These are phyloP conservation scores for Crucibulum laeve DNA, from an alignment of 768 basidiomycete genomes.

Conservation along the genomic window DNA sequence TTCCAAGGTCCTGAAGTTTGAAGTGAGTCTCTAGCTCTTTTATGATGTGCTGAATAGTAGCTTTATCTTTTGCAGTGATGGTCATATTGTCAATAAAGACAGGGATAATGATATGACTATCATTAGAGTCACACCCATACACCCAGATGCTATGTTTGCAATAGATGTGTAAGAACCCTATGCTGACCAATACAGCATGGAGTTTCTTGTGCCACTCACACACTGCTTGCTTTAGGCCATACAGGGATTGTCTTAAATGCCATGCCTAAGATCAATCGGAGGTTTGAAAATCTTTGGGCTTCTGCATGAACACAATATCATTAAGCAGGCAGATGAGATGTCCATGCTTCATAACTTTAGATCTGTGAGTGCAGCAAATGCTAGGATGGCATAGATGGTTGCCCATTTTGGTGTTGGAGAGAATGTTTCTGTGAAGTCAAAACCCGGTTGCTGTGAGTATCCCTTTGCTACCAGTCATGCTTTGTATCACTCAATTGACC, in stretches of 20 bases:
- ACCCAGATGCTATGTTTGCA: slow-evolving; percentile 1
- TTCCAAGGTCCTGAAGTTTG: slow-evolving; percentile 11
- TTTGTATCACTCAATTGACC: slow-evolving; percentile 1
- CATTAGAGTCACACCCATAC: slow-evolving; percentile 2
- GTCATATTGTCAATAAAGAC: slow-evolving; percentile 27
- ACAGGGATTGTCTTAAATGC: slow-evolving; percentile 26
- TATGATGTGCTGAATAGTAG: slow-evolving; percentile 4
- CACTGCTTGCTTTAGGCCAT: slow-evolving; percentile 38
- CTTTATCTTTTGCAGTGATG: slow-evolving; percentile 2
- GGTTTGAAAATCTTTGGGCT: slow-evolving; percentile 20
- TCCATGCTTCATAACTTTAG: slow-evolving; percentile 25
- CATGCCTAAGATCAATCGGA: slow-evolving; percentile 11
- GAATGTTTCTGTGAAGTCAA: slow-evolving; percentile 1
- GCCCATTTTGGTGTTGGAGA: slow-evolving; percentile 6
- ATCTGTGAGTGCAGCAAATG: slow-evolving; percentile 22
- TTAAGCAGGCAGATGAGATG: slow-evolving; percentile 27
- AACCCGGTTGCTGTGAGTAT: neutral
- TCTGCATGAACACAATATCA: slow-evolving; percentile 17
- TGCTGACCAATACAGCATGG: slow-evolving; percentile 9
- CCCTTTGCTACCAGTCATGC: slow-evolving; percentile 1
- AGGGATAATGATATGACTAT: slow-evolving; percentile 16
- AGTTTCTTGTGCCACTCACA: slow-evolving; percentile 32
- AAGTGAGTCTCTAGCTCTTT: slow-evolving; percentile 8
- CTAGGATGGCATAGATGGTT: slow-evolving; percentile 20
- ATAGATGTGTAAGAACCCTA: slow-evolving; percentile 24